Conservation (phyloP, 805 yeast genomes). For the Candida pini region DNA sequence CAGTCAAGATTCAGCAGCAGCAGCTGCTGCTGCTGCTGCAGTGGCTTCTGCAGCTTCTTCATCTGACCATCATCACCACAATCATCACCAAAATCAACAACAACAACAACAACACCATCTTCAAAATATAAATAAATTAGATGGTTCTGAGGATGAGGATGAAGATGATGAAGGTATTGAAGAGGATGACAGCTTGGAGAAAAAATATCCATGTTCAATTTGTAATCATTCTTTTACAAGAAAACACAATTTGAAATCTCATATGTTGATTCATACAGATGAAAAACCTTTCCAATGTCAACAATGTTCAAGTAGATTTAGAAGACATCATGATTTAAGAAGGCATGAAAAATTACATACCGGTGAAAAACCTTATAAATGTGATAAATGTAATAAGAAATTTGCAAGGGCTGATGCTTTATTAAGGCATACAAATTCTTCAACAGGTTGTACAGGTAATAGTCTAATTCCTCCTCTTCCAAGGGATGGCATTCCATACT, state of each 20-base stretch:
- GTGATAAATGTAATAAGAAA: conserved; percentile 53
- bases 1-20: not conserved
- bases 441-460: conserved; percentile 22
- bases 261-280: conserved; percentile 60
- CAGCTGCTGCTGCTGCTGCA: conserved; percentile 8
- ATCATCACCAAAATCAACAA: not conserved
- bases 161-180: conserved; percentile 11
- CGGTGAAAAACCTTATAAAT: conserved; percentile 64
- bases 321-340: conserved; percentile 71
- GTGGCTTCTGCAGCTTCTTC: not conserved
- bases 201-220: conserved; percentile 45
- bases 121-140: not conserved
- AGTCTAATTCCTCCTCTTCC: not conserved
- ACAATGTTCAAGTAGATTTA: conserved; percentile 55
- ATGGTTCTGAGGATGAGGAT: conserved; percentile 1
- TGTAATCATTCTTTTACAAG: conserved; percentile 66
- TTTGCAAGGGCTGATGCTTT: conserved; percentile 78
- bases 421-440: conserved; percentile 53
- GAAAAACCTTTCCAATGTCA: conserved; percentile 60
- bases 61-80: not conserved
- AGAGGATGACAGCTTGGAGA: conserved; percentile 19
- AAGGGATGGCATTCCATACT: not conserved
- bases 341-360: conserved; percentile 73
- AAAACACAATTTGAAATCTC: conserved; percentile 70
- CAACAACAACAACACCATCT: conserved; percentile 2